Evolutionary conservation across 2,329 filamentous ascomycete genomes (phyloP).

Genomic region (Leptographium lundbergii): DNA sequence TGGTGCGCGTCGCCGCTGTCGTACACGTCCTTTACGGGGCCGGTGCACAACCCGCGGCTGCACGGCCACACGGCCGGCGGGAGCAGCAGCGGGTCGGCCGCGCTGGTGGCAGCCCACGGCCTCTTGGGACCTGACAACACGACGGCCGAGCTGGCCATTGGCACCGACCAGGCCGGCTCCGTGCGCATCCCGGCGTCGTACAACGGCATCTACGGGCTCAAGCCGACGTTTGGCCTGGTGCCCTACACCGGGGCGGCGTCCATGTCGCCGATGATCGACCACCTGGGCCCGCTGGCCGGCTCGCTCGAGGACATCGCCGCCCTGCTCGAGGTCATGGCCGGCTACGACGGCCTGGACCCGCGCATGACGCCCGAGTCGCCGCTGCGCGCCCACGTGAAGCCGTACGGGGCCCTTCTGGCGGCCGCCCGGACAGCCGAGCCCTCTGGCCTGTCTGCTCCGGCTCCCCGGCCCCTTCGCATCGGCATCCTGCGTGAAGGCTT

Average conservation of each 20-base stretch:
- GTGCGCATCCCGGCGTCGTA: slow-evolving; percentile 46
- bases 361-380: slow-evolving; percentile 28
- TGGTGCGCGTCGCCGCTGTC: slow-evolving; percentile 41
- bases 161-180: slow-evolving; percentile 60
- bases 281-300: slow-evolving; percentile 30
- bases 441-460: neutral
- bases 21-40: slow-evolving; percentile 63
- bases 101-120: slow-evolving; percentile 26
- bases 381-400: slow-evolving; percentile 18
- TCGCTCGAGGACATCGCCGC: slow-evolving; percentile 28
- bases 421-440: slow-evolving; percentile 6
- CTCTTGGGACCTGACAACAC: slow-evolving; percentile 20
- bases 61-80: slow-evolving; percentile 61
- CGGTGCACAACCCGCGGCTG: slow-evolving; percentile 61
- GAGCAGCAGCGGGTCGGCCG: slow-evolving; percentile 57
- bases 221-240: slow-evolving; percentile 34
- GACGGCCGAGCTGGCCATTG: slow-evolving; percentile 27
- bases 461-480: slow-evolving; percentile 14
- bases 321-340: slow-evolving; percentile 27
- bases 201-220: slow-evolving; percentile 29
- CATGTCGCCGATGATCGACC: slow-evolving; percentile 28
- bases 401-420: slow-evolving; percentile 19
- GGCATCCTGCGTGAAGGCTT: slow-evolving; percentile 33
- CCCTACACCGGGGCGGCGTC: slow-evolving; percentile 34
- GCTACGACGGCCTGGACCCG: slow-evolving; percentile 34